Conservation (phyloP, 2,329 filamentous ascomycete genomes). For the Fusarium haematococcum region DNA sequence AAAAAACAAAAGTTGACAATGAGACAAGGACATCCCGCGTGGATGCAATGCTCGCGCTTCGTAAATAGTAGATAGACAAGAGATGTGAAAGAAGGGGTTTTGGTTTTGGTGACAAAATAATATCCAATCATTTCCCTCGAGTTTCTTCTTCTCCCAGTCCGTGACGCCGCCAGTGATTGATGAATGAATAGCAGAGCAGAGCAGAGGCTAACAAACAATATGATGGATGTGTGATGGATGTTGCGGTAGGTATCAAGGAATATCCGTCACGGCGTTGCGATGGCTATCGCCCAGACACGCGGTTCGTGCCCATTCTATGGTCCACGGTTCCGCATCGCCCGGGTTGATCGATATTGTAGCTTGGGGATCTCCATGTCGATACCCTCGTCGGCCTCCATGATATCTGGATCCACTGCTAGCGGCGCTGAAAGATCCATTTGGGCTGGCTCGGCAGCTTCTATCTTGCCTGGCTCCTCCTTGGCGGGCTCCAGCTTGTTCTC, state of each 20-base stretch:
- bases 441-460: constrained; percentile 37
- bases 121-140: background rate
- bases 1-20: constrained; percentile 14
- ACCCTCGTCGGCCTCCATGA: constrained; percentile 57
- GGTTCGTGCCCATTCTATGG: constrained; percentile 42
- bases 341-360: constrained; percentile 57
- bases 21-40: constrained; percentile 27
- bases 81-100: constrained; percentile 18
- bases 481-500: constrained; percentile 40
- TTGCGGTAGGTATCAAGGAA: background rate
- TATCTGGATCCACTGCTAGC: constrained; percentile 50
- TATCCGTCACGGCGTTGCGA: constrained; percentile 20
- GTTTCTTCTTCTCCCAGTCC: constrained; percentile 22
- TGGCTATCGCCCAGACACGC: constrained; percentile 35
- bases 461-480: constrained; percentile 41
- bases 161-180: constrained; percentile 39
- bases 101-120: constrained; percentile 4
- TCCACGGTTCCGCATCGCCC: constrained; percentile 51
- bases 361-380: constrained; percentile 54
- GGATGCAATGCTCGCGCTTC: constrained; percentile 34
- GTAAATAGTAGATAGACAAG: constrained; percentile 25
- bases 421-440: constrained; percentile 32
- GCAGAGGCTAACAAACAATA: constrained; percentile 24
- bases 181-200: constrained; percentile 20
- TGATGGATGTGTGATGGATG: constrained; percentile 13